Conservation (phyloP, 495 filamentous ascomycete species). For the Cercophora newfieldiana region DNA sequence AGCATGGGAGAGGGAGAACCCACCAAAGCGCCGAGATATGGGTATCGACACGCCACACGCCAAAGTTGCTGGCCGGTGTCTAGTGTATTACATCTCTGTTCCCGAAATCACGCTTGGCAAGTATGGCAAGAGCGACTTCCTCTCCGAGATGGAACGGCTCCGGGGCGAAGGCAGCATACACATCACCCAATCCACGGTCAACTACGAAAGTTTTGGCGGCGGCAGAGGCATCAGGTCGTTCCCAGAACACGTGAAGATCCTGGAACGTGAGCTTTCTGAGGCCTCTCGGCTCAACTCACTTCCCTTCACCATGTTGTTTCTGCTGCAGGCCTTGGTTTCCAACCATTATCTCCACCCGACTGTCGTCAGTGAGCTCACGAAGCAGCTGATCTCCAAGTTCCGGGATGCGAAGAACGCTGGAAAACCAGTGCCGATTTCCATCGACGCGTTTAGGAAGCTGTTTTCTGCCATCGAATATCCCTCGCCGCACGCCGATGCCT, state of each 20-base stretch:
- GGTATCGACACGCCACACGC: neutral
- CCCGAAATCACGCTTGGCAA: neutral
- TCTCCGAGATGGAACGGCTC: neutral
- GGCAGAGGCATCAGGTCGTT: constrained; percentile 11
- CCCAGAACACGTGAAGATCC: constrained; percentile 11
- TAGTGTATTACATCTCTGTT: constrained; percentile 4
- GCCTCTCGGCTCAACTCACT: constrained; percentile 16
- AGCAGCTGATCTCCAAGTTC: constrained; percentile 9
- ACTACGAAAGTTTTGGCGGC: neutral
- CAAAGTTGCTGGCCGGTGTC: neutral
- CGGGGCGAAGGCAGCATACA: constrained; percentile 26
- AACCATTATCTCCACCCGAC: constrained; percentile 53
- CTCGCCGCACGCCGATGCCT: constrained; percentile 44
- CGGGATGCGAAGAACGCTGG: constrained; percentile 13
- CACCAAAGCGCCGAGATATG: neutral
- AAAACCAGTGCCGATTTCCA: constrained; percentile 33
- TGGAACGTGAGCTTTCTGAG: constrained; percentile 22
- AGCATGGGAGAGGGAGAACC: too few relatives aligned
- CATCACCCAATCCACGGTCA: constrained; percentile 29
- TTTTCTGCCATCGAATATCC: constrained; percentile 50
- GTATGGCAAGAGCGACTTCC: neutral
- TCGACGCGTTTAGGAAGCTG: constrained; percentile 50
- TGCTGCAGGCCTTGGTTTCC: constrained; percentile 54
- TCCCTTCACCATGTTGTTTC: constrained; percentile 44
- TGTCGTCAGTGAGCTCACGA: constrained; percentile 42